Conservation (phyloP, 805 yeast genomes). For the Kuraishia cidri region DNA sequence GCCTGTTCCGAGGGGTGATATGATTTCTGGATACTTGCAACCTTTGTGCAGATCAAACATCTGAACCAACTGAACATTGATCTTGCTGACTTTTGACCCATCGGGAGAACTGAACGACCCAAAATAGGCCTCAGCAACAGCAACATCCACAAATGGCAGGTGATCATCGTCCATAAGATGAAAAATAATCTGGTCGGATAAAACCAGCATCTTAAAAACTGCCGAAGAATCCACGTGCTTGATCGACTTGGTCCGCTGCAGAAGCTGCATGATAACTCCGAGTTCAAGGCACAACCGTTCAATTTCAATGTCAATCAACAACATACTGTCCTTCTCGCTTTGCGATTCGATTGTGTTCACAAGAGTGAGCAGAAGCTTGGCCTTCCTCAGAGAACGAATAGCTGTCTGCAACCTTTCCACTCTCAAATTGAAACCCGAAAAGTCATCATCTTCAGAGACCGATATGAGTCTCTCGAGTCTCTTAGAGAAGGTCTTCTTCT, state of each 20-base stretch:
- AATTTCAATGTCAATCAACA: conserved; percentile 1
- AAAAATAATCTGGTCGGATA: conserved; percentile 62
- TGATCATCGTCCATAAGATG: conserved; percentile 57
- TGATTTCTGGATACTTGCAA: conserved; percentile 61
- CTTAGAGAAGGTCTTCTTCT: conserved; percentile 44
- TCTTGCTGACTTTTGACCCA: conserved; percentile 58
- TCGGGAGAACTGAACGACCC: conserved; percentile 53
- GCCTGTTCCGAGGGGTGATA: too few relatives aligned
- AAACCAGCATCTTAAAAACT: conserved; percentile 47
- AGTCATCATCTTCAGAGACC: conserved; percentile 62
- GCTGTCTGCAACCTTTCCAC: conserved; percentile 42
- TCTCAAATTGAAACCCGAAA: conserved; percentile 35
- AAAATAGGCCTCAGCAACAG: conserved; percentile 53
- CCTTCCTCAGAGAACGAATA: conserved; percentile 25
- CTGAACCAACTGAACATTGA: conserved; percentile 56
- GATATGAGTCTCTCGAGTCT: conserved; percentile 58
- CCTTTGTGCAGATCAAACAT: conserved; percentile 55
- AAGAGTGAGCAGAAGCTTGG: conserved; percentile 30
- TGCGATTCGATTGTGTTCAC: conserved; percentile 34
- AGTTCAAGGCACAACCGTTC: conserved; percentile 33
- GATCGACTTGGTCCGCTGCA: conserved; percentile 1
- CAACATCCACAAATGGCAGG: conserved; percentile 62
- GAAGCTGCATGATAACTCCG: conserved; percentile 20
- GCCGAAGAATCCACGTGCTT: conserved; percentile 10
- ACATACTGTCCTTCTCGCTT: conserved; percentile 21